phyloP scores from a whole-genome alignment of 2,329 filamentous ascomycete species.

The Aspergillus tanneri region DNA sequence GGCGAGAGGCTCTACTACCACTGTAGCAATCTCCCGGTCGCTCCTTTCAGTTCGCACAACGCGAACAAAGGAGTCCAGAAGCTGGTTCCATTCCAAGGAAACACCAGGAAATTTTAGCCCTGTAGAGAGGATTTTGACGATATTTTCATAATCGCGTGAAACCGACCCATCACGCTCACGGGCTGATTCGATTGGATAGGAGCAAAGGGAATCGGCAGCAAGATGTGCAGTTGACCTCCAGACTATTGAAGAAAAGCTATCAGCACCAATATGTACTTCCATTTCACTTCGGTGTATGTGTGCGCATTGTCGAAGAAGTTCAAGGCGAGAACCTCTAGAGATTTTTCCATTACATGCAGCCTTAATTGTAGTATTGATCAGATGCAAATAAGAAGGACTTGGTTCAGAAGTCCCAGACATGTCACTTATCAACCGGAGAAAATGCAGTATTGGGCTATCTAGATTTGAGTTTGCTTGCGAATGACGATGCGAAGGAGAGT shows the following conservation, averaged over 20 bases:
- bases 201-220: constrained; percentile 42
- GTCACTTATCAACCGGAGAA: constrained; percentile 37
- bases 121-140: constrained; percentile 65
- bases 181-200: constrained; percentile 38
- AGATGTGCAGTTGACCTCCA: constrained; percentile 40
- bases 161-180: constrained; percentile 54
- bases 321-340: constrained; percentile 39
- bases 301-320: constrained; percentile 40
- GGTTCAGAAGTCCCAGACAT: constrained; percentile 19
- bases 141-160: constrained; percentile 66
- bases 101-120: constrained; percentile 45
- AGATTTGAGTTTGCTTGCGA: constrained; percentile 27
- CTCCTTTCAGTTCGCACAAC: constrained; percentile 64
- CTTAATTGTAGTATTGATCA: constrained; percentile 34
- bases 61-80: constrained; percentile 59
- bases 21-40: constrained; percentile 64
- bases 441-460: constrained; percentile 40
- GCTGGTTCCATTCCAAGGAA: constrained; percentile 43
- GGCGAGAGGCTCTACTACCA: constrained; percentile 69
- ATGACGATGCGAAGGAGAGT: constrained; percentile 37
- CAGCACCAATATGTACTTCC: constrained; percentile 10
- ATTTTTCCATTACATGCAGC: constrained; percentile 35
- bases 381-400: constrained; percentile 26
- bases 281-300: constrained; percentile 24
- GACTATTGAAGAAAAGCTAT: constrained; percentile 24